Evolutionary conservation across 2,329 filamentous ascomycete species (phyloP), one percentile per base, ranked within the genome.

Genomic region (Fusarium sp.): DNA sequence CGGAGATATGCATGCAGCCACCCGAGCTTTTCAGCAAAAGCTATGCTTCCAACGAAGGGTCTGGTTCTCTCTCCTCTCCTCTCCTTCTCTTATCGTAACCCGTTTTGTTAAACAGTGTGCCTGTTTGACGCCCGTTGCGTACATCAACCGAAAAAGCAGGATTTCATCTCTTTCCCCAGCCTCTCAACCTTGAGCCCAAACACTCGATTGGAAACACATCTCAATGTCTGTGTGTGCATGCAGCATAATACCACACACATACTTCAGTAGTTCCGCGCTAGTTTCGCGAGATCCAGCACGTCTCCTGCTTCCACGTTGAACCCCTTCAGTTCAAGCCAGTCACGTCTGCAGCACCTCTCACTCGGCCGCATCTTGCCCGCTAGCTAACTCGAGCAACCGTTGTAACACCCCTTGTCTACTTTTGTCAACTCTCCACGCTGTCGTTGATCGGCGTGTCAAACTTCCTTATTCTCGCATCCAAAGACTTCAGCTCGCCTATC

Each of bases 401-500:
- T 45, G 35, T 22, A 30, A 19, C 46, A 23, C 13, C 32, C 32
- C 35, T 22, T 54, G 30, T 14, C 30, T 47, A 14, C 4, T 35
- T 22, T 37, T 25, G 32, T 30, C 25, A 25, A 25, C 47, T 65
- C 62, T 56, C 56, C 61, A 53, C 46, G 51, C 48, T 32, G 35
- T 37, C 15, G 57, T 43, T 50, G 65, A 69, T 69, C 61, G 27
- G 19, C 65, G 33, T 22, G 3, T 25, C 22, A 1, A 49, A 10
- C 39, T 69, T 45, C 56, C 57, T 1, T 11, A 51, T 66, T 45
- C 9, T 52, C 10, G 19, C 17, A 30, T 25, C 19, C 25, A n/a
- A 37, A 27, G 35, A 23, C 51, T 40, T 63, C 66, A 68, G 52
- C 65, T 68, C 66, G 66, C 66, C 51, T 62, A 69, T 68, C 65